Conservation (phyloP, 345 rosid genomes). For the Salix brachista region DNA sequence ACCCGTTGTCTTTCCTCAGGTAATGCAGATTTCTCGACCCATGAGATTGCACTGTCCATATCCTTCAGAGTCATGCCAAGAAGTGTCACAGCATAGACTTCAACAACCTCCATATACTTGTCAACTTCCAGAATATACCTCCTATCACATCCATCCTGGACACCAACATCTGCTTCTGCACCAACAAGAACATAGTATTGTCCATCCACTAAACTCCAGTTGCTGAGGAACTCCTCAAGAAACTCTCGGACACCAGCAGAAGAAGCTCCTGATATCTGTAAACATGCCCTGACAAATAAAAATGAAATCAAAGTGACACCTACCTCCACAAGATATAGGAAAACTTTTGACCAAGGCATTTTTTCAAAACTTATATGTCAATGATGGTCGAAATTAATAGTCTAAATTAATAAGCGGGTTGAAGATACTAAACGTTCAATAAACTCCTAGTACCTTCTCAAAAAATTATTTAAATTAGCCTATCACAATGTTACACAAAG, state of each 20-base stretch:
- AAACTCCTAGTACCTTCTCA: neutral
- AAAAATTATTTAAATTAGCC: neutral
- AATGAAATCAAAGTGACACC: conserved; percentile 6
- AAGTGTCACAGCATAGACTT: conserved; percentile 57
- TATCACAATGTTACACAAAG: neutral
- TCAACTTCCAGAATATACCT: conserved; percentile 39
- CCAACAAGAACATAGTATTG: conserved; percentile 32
- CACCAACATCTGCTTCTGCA: conserved; percentile 24
- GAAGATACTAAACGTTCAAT: neutral
- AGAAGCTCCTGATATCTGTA: conserved; percentile 66
- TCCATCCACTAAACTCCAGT: conserved; percentile 57
- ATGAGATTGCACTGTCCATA: conserved; percentile 55
- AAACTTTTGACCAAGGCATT: neutral
- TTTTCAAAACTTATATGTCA: neutral
- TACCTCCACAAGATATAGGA: neutral
- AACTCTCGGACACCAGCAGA: conserved; percentile 48
- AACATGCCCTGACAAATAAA: conserved; percentile 50
- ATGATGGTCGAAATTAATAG: neutral
- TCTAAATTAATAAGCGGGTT: no score
- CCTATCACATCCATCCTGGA: conserved; percentile 31
- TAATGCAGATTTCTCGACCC: conserved; percentile 76
- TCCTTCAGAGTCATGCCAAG: conserved; percentile 53
- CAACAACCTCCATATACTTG: conserved; percentile 56
- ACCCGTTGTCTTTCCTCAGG: conserved; percentile 82
- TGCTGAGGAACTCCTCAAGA: conserved; percentile 69